phyloP scores from a whole-genome alignment of 2,329 filamentous ascomycete genomes.

The Chaetoscypha palmicola region DNA sequence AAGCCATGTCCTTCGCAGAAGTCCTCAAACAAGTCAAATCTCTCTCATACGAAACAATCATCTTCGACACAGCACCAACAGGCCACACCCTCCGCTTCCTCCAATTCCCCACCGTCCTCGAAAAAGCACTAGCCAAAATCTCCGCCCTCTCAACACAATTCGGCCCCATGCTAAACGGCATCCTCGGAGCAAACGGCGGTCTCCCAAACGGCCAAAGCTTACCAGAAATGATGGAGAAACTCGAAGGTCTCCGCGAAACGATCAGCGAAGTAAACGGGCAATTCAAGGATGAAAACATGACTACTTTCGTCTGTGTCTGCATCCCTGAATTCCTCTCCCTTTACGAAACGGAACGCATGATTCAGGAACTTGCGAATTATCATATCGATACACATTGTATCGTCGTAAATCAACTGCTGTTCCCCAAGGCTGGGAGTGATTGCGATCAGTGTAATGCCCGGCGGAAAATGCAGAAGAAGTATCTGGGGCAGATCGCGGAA shows the following conservation, averaged over 20 bases:
- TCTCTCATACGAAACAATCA: slow-evolving; percentile 96
- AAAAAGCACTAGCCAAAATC: slow-evolving; percentile 96
- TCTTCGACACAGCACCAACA: slow-evolving; percentile 97
- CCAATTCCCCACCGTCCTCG: slow-evolving; percentile 94
- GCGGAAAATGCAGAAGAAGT: slow-evolving; percentile 98
- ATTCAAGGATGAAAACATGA: slow-evolving; percentile 94
- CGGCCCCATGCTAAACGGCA: slow-evolving; percentile 88
- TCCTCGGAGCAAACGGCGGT: slow-evolving; percentile 60
- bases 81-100: slow-evolving; percentile 98
- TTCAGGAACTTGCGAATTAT: slow-evolving; percentile 91
- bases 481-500: slow-evolving; percentile 96
- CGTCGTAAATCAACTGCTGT: slow-evolving; percentile 95
- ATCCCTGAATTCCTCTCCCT: slow-evolving; percentile 95
- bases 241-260: slow-evolving; percentile 86
- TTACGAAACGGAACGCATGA: slow-evolving; percentile 99
- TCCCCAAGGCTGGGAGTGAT: slow-evolving; percentile 74
- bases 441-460: slow-evolving; percentile 95
- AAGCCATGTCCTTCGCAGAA: slow-evolving; percentile 99
- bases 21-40: slow-evolving; percentile 99
- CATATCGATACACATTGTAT: slow-evolving; percentile 95
- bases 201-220: slow-evolving; percentile 91
- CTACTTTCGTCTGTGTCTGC: slow-evolving; percentile 96
- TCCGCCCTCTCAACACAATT: slow-evolving; percentile 92
- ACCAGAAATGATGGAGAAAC: slow-evolving; percentile 86
- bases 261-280: slow-evolving; percentile 95